Evolutionary conservation across 129 eudicot genomes (phyloP).

Genomic region (Lactuca saligna): DNA sequence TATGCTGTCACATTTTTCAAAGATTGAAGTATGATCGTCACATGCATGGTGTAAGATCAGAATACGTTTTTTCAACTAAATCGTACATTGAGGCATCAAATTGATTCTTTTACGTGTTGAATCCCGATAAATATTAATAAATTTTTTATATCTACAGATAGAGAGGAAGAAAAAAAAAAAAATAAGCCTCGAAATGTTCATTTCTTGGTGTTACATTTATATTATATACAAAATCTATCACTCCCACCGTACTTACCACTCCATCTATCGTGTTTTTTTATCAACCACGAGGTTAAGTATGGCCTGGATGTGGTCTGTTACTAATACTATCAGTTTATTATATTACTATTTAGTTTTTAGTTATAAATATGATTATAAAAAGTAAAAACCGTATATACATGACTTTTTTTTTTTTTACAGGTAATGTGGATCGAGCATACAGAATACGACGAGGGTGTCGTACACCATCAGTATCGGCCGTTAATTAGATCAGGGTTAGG

Average conservation of each 20-base stretch:
- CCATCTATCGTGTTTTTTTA: slow-evolving; percentile 30
- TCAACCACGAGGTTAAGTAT: slow-evolving; percentile 40
- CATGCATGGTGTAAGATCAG: slow-evolving; percentile 15
- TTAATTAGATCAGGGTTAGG: slow-evolving; percentile 72
- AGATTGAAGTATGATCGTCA: slow-evolving; percentile 25
- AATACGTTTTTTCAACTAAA: slow-evolving; percentile 12
- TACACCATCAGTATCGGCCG: slow-evolving; percentile 59
- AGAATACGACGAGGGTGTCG: slow-evolving; percentile 62
- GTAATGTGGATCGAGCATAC: slow-evolving; percentile 82
- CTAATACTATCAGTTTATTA: not conserved
- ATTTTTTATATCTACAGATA: slow-evolving; percentile 3
- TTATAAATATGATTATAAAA: too few relatives aligned
- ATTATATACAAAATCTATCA: slow-evolving; percentile 47
- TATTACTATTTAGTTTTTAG: not conserved
- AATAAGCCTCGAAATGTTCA: slow-evolving; percentile 41
- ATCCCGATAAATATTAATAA: slow-evolving; percentile 31
- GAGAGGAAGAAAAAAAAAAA: slow-evolving; percentile 30
- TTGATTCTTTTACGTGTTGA: slow-evolving; percentile 31
- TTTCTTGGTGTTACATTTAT: slow-evolving; percentile 28
- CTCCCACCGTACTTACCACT: slow-evolving; percentile 38
- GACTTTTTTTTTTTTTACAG: slow-evolving; percentile 35
- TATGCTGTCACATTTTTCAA: slow-evolving; percentile 24
- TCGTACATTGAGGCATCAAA: slow-evolving; percentile 32
- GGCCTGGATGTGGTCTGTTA: slow-evolving; percentile 48
- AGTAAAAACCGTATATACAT: too few relatives aligned